Percentiles rank a stretch among this genome's conserved stretches.
phyloP scores from a whole-genome alignment of 148 eudicot species.

The Cornus kousa region DNA sequence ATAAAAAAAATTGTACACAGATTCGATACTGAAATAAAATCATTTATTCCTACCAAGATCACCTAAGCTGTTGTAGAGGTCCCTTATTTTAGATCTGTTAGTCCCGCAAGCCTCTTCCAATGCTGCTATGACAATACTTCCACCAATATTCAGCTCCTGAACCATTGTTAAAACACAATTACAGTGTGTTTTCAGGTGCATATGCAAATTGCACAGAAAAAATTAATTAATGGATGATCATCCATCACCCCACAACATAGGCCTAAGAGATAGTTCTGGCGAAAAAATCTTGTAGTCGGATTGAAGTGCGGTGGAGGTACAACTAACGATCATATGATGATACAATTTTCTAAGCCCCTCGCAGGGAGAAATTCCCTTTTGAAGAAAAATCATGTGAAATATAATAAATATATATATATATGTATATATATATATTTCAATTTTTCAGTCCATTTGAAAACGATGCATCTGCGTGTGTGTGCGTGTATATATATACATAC shows the following conservation, averaged over 20 bases:
- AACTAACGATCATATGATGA: no score
- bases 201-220: not conserved
- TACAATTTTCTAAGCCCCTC: not conserved
- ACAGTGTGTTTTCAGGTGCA: not conserved
- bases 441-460: not conserved
- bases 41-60: conserved; percentile 75
- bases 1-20: not conserved
- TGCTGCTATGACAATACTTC: conserved; percentile 72
- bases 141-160: conserved; percentile 92
- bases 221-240: not conserved
- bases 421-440: no score
- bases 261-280: not conserved
- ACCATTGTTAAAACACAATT: conserved; percentile 18
- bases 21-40: not conserved
- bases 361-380: not conserved
- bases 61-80: conserved; percentile 68
- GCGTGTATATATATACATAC: no score
- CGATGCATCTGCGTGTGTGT: not conserved
- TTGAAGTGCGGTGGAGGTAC: no score
- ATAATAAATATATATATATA: no score
- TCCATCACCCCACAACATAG: not conserved
- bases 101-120: conserved; percentile 95
- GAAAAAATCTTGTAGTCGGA: no score
- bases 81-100: conserved; percentile 69
- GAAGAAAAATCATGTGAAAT: not conserved